Conservation (phyloP, 495 filamentous ascomycete species). For the Ramalina intermedia region DNA sequence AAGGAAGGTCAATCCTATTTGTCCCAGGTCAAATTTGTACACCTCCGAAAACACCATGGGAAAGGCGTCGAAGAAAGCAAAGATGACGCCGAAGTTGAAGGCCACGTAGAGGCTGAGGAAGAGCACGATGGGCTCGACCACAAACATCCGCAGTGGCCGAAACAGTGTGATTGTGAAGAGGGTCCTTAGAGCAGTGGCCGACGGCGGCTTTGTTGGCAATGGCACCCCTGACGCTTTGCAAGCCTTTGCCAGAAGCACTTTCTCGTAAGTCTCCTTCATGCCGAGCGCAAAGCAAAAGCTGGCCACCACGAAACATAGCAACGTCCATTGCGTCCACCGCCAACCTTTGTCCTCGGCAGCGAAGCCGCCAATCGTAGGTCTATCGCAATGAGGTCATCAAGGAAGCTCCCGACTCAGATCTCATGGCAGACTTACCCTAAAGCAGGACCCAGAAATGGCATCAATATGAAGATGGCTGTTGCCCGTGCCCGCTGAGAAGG, state of each 20-base stretch:
- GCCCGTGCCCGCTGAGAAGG: slow-evolving; percentile 30
- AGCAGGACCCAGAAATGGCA: slow-evolving; percentile 43
- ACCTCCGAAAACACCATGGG: slow-evolving; percentile 36
- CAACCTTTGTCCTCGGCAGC: slow-evolving; percentile 40
- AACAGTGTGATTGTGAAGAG: slow-evolving; percentile 41
- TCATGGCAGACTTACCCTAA: too few species aligned
- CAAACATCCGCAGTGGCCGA: slow-evolving; percentile 49
- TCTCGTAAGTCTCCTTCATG: slow-evolving; percentile 48
- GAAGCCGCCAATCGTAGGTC: slow-evolving; percentile 52
- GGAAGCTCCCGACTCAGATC: too few species aligned
- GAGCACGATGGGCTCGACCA: slow-evolving; percentile 50
- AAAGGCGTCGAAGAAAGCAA: slow-evolving; percentile 51
- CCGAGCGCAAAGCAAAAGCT: slow-evolving; percentile 23
- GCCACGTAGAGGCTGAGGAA: slow-evolving; percentile 45
- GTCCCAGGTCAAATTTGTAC: slow-evolving; percentile 34
- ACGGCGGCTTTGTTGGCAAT: slow-evolving; percentile 20
- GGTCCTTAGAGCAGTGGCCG: slow-evolving; percentile 28
- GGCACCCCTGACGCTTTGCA: slow-evolving; percentile 28
- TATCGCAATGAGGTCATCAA: slow-evolving; percentile 11
- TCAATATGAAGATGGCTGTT: slow-evolving; percentile 35
- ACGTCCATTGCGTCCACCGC: slow-evolving; percentile 48
- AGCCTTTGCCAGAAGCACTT: slow-evolving; percentile 39
- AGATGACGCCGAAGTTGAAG: slow-evolving; percentile 51
- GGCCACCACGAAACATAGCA: slow-evolving; percentile 32
- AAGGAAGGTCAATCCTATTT: slow-evolving; percentile 45